Evolutionary conservation across 192 early-diverging fungal species (phyloP).

Genomic region (Neocallimastix lanati): DNA sequence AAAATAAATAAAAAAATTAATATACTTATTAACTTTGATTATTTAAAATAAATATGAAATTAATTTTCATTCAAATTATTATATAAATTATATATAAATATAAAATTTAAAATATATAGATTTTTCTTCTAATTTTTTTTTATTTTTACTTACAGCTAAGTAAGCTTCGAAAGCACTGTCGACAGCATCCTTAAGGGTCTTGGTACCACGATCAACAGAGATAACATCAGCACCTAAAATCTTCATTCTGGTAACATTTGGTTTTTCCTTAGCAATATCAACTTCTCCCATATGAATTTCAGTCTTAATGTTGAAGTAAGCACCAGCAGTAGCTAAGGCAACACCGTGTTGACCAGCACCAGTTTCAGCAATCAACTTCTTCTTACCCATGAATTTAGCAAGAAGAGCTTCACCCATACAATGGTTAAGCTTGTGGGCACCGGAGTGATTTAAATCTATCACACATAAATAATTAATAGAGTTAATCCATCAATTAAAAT

Average conservation of each 20-base stretch:
- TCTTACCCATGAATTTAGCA: conserved; percentile 87
- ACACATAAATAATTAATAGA: too few relatives aligned
- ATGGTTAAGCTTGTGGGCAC: conserved; percentile 98
- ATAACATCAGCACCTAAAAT: conserved; percentile 86
- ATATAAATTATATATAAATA: too few relatives aligned
- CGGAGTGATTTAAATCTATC: conserved; percentile 83
- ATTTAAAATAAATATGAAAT: too few relatives aligned
- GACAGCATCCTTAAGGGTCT: conserved; percentile 92
- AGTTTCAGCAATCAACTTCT: conserved; percentile 93
- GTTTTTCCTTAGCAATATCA: conserved; percentile 75
- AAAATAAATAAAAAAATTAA: too few relatives aligned
- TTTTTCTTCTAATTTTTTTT: too few relatives aligned
- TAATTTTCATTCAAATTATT: too few relatives aligned
- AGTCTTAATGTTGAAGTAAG: conserved; percentile 91
- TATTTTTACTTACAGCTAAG: conserved; percentile 36
- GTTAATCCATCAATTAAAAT: too few relatives aligned
- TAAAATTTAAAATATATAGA: too few relatives aligned
- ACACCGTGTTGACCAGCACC: conserved; percentile 98
- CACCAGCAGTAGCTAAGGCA: conserved; percentile 90
- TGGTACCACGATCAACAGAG: conserved; percentile 51
- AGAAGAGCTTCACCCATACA: conserved; percentile 84
- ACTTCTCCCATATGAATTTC: conserved; percentile 95
- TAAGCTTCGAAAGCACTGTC: conserved; percentile 97
- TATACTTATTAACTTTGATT: too few relatives aligned
- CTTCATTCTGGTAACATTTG: conserved; percentile 91